These are phyloP conservation scores for Rhodomyrtus psidioides DNA, from an alignment of 441 rosid genomes.

Conservation along the genomic window DNA sequence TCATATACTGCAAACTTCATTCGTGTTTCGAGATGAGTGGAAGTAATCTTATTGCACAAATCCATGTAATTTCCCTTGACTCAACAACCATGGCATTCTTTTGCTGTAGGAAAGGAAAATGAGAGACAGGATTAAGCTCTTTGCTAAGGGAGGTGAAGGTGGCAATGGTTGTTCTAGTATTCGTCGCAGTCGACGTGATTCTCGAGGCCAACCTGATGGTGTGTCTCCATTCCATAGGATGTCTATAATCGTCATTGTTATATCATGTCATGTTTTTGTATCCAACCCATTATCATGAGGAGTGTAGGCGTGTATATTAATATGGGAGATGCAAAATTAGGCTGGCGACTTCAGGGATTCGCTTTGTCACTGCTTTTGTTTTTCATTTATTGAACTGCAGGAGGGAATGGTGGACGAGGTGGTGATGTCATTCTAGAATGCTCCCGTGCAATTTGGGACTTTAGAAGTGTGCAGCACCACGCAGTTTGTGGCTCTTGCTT, in stretches of 20 bases:
- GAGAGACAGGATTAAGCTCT: slow-evolving; percentile 57
- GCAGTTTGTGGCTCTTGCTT: slow-evolving; percentile 34
- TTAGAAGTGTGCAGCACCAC: slow-evolving; percentile 70
- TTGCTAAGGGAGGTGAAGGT: slow-evolving; percentile 82
- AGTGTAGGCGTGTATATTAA: not conserved
- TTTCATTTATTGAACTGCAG: slow-evolving; percentile 25
- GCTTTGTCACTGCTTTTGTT: not conserved
- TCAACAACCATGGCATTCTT: not conserved
- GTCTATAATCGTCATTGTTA: not conserved
- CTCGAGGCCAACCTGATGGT: slow-evolving; percentile 80
- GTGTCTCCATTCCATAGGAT: not conserved
- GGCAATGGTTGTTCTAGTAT: slow-evolving; percentile 70
- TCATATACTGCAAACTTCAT: not conserved
- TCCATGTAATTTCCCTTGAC: not conserved
- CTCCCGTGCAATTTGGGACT: slow-evolving; percentile 76
- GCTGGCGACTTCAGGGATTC: not conserved
- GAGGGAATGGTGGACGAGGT: slow-evolving; percentile 92
- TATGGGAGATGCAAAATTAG: not conserved
- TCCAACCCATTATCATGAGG: not conserved
- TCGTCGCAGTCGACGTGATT: slow-evolving; percentile 59
- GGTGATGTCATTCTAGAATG: slow-evolving; percentile 87
- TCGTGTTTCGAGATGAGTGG: not conserved
- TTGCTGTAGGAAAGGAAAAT: slow-evolving; percentile 68
- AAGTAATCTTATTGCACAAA: not conserved
- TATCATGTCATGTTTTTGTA: not conserved